phyloP scores from a whole-genome alignment of 208 protist species.

The Acanthamoeba sp. region DNA sequence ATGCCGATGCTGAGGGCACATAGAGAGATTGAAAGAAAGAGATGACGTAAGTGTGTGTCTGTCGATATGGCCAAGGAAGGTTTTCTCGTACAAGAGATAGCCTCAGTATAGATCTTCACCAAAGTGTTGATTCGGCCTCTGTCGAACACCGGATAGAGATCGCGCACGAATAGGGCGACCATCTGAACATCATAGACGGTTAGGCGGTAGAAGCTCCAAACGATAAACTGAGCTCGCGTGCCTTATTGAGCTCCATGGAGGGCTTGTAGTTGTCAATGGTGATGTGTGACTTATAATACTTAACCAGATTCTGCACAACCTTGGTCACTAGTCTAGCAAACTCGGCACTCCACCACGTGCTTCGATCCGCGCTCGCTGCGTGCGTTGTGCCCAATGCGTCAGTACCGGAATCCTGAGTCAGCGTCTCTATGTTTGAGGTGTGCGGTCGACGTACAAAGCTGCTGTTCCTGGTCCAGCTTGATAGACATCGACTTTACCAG shows the following conservation, averaged over 20 bases:
- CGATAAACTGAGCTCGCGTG: too few relatives aligned
- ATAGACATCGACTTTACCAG: constrained; percentile 85
- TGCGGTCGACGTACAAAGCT: constrained; percentile 66
- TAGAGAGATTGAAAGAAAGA: too few relatives aligned
- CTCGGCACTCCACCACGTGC: constrained; percentile 51
- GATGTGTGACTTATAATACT: constrained; percentile 74
- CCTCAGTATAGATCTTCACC: constrained; percentile 43
- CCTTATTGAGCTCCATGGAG: constrained; percentile 76
- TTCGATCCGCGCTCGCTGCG: constrained; percentile 49
- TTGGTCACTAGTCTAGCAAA: constrained; percentile 69
- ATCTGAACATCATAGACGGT: constrained; percentile 3
- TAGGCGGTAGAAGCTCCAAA: background rate
- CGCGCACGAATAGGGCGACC: constrained; percentile 64
- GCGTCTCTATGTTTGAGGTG: too few relatives aligned
- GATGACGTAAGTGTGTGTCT: too few relatives aligned
- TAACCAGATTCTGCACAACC: constrained; percentile 57
- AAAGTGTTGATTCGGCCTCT: constrained; percentile 69
- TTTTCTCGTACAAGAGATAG: constrained; percentile 18
- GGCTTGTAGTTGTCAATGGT: constrained; percentile 65
- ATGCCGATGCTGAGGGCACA: background rate
- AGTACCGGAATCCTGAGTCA: too few relatives aligned
- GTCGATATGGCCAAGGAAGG: too few relatives aligned
- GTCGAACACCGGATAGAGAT: constrained; percentile 69
- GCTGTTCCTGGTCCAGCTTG: constrained; percentile 64
- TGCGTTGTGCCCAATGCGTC: too few relatives aligned